These are phyloP conservation scores for Theobroma cacao DNA, from an alignment of 345 rosid genomes.

Conservation along the genomic window DNA sequence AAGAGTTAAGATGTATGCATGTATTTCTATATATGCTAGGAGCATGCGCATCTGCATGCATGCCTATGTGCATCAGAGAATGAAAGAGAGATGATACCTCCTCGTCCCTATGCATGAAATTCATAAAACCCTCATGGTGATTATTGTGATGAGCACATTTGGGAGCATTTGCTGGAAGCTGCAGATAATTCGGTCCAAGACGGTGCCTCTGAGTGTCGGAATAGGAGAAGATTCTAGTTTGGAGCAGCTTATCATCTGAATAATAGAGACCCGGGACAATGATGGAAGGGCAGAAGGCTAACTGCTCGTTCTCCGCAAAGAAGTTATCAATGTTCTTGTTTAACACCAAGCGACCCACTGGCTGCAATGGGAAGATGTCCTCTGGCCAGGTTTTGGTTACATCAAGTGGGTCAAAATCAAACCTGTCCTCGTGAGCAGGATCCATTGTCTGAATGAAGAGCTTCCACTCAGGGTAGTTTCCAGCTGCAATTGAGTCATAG, in stretches of 20 bases:
- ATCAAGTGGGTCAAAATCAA: constrained; percentile 93
- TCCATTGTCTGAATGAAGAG: constrained; percentile 79
- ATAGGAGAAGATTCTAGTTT: constrained; percentile 79
- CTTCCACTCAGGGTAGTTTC: constrained; percentile 91
- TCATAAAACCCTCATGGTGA: constrained; percentile 92
- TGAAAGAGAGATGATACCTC: constrained; percentile 46
- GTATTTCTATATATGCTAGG: neutral
- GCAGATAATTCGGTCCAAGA: constrained; percentile 95
- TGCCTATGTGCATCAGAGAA: neutral
- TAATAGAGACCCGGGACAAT: constrained; percentile 88
- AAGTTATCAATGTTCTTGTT: constrained; percentile 94
- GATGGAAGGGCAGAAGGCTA: constrained; percentile 88
- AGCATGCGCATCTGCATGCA: neutral
- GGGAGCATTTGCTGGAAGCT: constrained; percentile 92
- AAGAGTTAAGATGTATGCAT: too few relatives aligned
- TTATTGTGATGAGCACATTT: constrained; percentile 91
- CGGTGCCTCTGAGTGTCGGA: constrained; percentile 96
- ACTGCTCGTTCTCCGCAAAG: constrained; percentile 90
- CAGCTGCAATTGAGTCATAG: constrained; percentile 83
- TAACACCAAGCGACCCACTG: constrained; percentile 95
- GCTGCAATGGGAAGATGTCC: constrained; percentile 87
- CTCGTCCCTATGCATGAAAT: constrained; percentile 85
- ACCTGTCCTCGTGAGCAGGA: constrained; percentile 69
- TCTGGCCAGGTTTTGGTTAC: constrained; percentile 98
- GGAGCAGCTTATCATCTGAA: constrained; percentile 86